phyloP scores from a whole-genome alignment of 192 early-diverging fungal species.

The Entomortierella lignicola region DNA sequence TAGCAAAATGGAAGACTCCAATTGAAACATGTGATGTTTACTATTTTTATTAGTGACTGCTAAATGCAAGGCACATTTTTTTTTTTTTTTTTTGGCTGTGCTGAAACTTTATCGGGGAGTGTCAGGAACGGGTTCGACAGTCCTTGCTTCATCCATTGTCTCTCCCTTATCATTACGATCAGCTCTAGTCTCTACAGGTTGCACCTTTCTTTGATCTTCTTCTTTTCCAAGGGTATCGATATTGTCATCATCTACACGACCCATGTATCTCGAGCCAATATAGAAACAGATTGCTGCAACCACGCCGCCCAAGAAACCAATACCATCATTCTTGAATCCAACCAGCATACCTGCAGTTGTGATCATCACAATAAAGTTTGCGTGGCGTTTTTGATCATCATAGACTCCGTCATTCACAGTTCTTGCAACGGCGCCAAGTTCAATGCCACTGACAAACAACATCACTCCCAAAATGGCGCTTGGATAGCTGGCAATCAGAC shows the following conservation, averaged over 20 bases:
- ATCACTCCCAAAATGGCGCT: constrained; percentile 86
- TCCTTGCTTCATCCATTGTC: neutral
- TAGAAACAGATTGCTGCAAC: constrained; percentile 33
- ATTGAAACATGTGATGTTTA: too few species aligned
- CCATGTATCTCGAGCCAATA: constrained; percentile 14
- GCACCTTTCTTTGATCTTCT: neutral
- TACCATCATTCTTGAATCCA: constrained; percentile 84
- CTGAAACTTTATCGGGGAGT: too few species aligned
- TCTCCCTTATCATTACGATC: neutral
- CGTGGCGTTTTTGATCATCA: constrained; percentile 53
- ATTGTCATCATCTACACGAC: constrained; percentile 22
- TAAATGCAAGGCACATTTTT: neutral
- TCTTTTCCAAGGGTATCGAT: neutral
- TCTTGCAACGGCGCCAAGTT: constrained; percentile 72
- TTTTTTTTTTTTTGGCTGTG: neutral
- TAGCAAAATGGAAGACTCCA: neutral
- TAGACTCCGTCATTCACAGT: constrained; percentile 64
- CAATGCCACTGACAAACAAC: constrained; percentile 85
- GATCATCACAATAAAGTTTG: constrained; percentile 78
- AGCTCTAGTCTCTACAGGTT: neutral
- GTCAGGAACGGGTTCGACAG: neutral
- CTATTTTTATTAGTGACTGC: neutral
- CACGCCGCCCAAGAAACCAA: constrained; percentile 81
- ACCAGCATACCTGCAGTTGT: constrained; percentile 76
- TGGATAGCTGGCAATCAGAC: constrained; percentile 78